These are phyloP conservation scores for Pleurotus tuber-regium DNA, from an alignment of 768 basidiomycete species.

Conservation along the genomic window DNA sequence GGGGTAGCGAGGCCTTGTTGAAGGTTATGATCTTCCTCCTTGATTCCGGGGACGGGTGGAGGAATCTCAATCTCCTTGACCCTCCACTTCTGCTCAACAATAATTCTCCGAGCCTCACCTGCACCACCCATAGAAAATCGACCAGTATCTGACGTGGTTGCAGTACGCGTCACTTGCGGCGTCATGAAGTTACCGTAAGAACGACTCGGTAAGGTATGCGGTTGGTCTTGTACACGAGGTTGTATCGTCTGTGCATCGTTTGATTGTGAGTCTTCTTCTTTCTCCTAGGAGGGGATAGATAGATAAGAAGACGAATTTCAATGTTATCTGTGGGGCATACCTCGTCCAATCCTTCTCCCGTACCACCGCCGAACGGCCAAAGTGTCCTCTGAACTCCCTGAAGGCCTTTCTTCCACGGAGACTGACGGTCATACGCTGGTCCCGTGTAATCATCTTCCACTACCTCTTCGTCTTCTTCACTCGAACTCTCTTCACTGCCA, in stretches of 20 bases:
- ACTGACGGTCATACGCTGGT: conserved; percentile 23
- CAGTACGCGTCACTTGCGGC: conserved; percentile 37
- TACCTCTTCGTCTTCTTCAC: conserved; percentile 32
- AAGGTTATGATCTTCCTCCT: background rate
- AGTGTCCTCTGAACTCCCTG: conserved; percentile 36
- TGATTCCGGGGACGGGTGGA: conserved; percentile 3
- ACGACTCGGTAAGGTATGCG: conserved; percentile 29
- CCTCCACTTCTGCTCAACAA: conserved; percentile 52
- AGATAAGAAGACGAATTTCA: background rate
- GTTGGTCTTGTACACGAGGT: conserved; percentile 17
- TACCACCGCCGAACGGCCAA: conserved; percentile 23
- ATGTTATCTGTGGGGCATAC: conserved; percentile 9
- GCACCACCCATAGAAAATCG: conserved; percentile 42
- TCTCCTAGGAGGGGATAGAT: conserved; percentile 8
- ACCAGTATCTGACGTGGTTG: conserved; percentile 14
- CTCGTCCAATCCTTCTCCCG: conserved; percentile 13
- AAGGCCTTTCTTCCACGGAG: conserved; percentile 42
- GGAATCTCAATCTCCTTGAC: conserved; percentile 55
- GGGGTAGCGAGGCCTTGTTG: conserved; percentile 13
- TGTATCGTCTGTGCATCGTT: conserved; percentile 24
- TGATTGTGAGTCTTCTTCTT: conserved; percentile 14
- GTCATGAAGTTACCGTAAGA: conserved; percentile 52
- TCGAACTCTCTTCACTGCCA: conserved; percentile 33
- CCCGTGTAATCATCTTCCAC: conserved; percentile 23
- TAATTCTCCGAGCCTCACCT: conserved; percentile 42